Conservation (phyloP, 2,329 filamentous ascomycete species). For the Epichloe sp. region DNA sequence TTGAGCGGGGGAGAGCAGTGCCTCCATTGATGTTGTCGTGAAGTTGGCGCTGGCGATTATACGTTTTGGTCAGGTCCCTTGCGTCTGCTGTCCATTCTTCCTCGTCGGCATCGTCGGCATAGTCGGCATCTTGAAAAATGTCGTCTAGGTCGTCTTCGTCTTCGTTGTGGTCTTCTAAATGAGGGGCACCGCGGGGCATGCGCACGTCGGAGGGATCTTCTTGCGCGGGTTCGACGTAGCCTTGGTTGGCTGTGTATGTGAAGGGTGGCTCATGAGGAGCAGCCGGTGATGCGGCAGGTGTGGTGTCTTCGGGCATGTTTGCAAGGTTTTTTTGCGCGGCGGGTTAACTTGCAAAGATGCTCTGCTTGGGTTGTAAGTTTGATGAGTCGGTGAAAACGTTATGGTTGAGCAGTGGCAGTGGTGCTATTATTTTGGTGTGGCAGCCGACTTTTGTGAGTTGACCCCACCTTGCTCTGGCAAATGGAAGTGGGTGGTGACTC, state of each 20-base stretch:
- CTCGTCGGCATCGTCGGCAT: slow-evolving; percentile 36
- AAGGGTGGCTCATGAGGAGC: slow-evolving; percentile 33
- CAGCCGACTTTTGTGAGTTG: too few relatives aligned
- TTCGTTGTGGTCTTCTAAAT: slow-evolving; percentile 16
- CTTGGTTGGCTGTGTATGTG: slow-evolving; percentile 29
- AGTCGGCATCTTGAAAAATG: slow-evolving; percentile 31
- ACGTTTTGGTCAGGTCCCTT: slow-evolving; percentile 68
- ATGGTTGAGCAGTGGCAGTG: too few relatives aligned
- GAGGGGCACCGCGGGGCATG: slow-evolving; percentile 14
- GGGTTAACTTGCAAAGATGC: not conserved
- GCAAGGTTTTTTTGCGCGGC: too few relatives aligned
- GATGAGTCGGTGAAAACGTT: not conserved
- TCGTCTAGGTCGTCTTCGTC: slow-evolving; percentile 27
- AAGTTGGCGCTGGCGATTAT: slow-evolving; percentile 69
- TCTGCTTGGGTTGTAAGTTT: not conserved
- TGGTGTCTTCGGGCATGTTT: slow-evolving; percentile 11
- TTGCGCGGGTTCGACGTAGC: slow-evolving; percentile 26
- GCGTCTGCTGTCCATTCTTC: slow-evolving; percentile 47
- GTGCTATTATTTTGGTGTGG: too few relatives aligned
- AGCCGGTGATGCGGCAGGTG: slow-evolving; percentile 19
- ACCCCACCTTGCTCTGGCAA: too few relatives aligned
- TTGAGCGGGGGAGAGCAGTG: slow-evolving; percentile 52
- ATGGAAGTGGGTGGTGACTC: too few relatives aligned
- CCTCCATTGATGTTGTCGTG: slow-evolving; percentile 26
- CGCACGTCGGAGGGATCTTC: slow-evolving; percentile 19